Base-by-base conservation (phyloP, 1,139 yeast genomes). In the Kurtzmaniella natalensis region DNA sequence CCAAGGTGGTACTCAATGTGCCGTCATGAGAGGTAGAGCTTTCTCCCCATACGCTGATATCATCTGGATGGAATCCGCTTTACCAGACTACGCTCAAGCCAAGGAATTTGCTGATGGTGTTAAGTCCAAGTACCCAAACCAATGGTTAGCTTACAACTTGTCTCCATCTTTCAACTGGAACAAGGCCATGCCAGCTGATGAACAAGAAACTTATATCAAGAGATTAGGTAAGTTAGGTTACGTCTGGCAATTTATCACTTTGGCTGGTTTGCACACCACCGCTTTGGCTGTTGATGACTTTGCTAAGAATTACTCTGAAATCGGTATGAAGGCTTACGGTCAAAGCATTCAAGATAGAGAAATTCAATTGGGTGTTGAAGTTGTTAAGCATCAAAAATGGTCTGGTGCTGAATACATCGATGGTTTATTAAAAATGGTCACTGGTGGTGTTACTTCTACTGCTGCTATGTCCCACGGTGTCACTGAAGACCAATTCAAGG, bases 381-480 rank as follows among this genome's bases (percentile, higher is more conserved):
- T 89, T 41, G 94, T 89, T 45, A 89, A 88, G 73, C 98, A 89
- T 67, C 98, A 89, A 68, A 87, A 89, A 65, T 89, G 98, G 98
- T 87, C 96, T 32, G 98, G 98, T 58, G 98, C 98, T 27, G 95
- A 86, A 63, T 92, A 88, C 70, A 83, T 92, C 57, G 98, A 89
- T 62, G 83, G 87, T 42, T 72, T 89, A 53, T 79, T 89, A 62
- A 87, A 81, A 63, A 73, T 88, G 70, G 94, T 88, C 31, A 81
- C 94, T 40, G 97, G 97, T 53, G 98, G 98, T 67, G 85, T 89
- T 40, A 73, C 92, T 36, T 83, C 95, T 18, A 92, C 97, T 36
- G 95, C 96, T 47, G 97, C 97, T 38, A 89, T 89, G 97, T 97
- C 97, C 57, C 83, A 82, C 44, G 97, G 97, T 71, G 97, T 89